A percentile compares a stretch with the other conserved stretches of the same genome.
Evolutionary conservation across 2,329 filamentous ascomycete genomes (phyloP).

Genomic region (Neonectria neomacrospora): DNA sequence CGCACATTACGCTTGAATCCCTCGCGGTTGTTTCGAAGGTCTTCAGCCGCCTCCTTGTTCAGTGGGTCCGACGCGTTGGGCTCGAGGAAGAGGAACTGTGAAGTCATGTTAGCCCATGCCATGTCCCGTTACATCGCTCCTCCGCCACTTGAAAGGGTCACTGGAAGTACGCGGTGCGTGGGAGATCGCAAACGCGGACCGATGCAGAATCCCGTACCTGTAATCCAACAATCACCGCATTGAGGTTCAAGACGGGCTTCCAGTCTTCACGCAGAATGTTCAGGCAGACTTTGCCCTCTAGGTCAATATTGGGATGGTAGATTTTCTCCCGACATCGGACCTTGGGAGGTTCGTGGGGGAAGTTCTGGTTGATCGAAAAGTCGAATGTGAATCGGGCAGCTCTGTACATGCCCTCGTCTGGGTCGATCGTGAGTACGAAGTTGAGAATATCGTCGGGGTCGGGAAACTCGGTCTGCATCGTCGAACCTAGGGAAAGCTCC

Average conservation of each 20-base stretch:
- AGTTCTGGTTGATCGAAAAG: conserved; percentile 93
- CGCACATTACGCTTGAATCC: conserved; percentile 92
- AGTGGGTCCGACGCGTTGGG: conserved; percentile 97
- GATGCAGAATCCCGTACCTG: conserved; percentile 64
- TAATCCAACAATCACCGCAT: conserved; percentile 94
- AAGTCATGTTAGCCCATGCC: conserved; percentile 34
- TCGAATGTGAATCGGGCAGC: conserved; percentile 87
- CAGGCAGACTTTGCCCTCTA: conserved; percentile 96
- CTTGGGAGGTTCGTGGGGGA: conserved; percentile 97
- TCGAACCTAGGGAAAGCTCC: conserved; percentile 80
- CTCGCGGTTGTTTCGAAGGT: conserved; percentile 86
- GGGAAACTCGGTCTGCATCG: conserved; percentile 84
- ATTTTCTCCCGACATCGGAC: conserved; percentile 98
- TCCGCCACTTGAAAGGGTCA: background rate
- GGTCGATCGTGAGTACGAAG: conserved; percentile 83
- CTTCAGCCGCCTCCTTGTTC: conserved; percentile 97
- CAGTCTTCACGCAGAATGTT: conserved; percentile 98
- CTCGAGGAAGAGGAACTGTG: conserved; percentile 93
- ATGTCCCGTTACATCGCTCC: conserved; percentile 4
- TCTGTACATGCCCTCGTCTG: conserved; percentile 90
- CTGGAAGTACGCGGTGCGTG: background rate
- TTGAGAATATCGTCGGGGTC: conserved; percentile 88
- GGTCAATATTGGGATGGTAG: conserved; percentile 98
- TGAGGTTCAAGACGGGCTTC: conserved; percentile 97
- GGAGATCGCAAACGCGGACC: background rate